phyloP scores from a whole-genome alignment of 495 filamentous ascomycete species.

The Podospora sp. region DNA sequence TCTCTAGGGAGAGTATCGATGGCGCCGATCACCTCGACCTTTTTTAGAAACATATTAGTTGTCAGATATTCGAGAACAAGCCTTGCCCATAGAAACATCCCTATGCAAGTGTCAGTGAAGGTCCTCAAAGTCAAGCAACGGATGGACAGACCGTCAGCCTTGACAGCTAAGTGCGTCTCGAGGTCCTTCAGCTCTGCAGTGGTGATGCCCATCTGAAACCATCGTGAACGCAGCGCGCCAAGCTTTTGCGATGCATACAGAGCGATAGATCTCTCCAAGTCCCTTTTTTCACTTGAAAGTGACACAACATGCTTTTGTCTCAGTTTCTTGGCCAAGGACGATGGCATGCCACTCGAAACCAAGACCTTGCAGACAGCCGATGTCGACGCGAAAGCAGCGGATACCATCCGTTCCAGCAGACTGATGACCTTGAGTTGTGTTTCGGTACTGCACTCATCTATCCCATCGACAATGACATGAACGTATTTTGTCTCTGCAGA shows the following conservation, averaged over 20 bases:
- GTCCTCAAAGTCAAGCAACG: too few species aligned
- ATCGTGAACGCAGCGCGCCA: not conserved
- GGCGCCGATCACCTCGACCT: not conserved
- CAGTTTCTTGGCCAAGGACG: not conserved
- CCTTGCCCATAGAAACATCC: not conserved
- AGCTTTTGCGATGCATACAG: slow-evolving; percentile 1
- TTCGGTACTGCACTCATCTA: slow-evolving; percentile 30
- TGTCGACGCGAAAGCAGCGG: not conserved
- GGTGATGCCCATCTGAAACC: not conserved
- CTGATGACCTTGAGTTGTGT: slow-evolving; percentile 10
- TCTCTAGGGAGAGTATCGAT: not conserved
- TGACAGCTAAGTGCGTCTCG: too few species aligned
- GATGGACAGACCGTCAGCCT: not conserved
- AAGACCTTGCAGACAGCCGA: slow-evolving; percentile 6
- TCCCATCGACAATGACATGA: slow-evolving; percentile 3
- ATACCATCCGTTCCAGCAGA: slow-evolving; percentile 7
- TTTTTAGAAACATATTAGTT: not conserved
- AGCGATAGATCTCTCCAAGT: not conserved
- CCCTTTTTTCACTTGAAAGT: slow-evolving; percentile 1
- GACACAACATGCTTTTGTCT: slow-evolving; percentile 2
- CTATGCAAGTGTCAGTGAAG: too few species aligned
- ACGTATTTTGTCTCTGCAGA: not conserved
- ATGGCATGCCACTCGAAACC: not conserved
- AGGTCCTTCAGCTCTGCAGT: not conserved
- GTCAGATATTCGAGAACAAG: not conserved